Conservation (phyloP, 2,329 filamentous ascomycete species). For the Biscogniauxia marginata region DNA sequence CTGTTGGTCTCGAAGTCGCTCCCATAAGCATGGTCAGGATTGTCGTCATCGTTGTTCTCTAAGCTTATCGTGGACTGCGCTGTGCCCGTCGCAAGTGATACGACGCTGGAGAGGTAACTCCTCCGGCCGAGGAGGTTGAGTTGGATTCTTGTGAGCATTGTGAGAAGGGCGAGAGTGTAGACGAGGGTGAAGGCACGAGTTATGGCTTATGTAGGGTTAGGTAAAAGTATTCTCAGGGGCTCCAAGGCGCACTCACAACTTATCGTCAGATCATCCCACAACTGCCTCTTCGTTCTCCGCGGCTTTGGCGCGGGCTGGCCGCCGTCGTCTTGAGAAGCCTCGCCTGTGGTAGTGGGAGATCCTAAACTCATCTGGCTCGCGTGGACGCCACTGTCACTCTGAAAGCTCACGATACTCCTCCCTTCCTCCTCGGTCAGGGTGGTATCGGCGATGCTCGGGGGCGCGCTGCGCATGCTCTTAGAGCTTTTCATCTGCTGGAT, state of each 20-base stretch:
- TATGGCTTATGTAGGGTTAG: constrained; percentile 62
- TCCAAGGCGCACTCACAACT: constrained; percentile 63
- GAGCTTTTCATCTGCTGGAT: constrained; percentile 87
- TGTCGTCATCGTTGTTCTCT: constrained; percentile 91
- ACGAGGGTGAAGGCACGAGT: constrained; percentile 88
- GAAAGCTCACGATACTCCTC: constrained; percentile 70
- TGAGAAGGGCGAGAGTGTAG: constrained; percentile 86
- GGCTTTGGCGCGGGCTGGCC: constrained; percentile 48
- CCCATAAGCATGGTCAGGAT: constrained; percentile 76
- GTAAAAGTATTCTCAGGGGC: neutral
- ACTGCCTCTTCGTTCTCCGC: constrained; percentile 80
- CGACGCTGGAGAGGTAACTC: constrained; percentile 93
- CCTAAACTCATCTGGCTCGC: constrained; percentile 71
- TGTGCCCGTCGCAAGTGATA: constrained; percentile 78
- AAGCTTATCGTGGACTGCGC: constrained; percentile 77
- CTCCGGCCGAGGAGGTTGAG: constrained; percentile 93
- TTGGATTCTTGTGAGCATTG: constrained; percentile 90
- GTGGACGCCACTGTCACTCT: constrained; percentile 81
- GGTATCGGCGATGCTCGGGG: constrained; percentile 62
- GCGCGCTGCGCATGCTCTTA: constrained; percentile 58
- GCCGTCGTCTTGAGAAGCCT: constrained; percentile 43
- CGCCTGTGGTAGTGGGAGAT: constrained; percentile 42
- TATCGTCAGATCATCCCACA: constrained; percentile 98
- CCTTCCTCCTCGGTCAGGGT: constrained; percentile 82
- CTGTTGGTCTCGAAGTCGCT: constrained; percentile 96